phyloP scores from a whole-genome alignment of 192 early-diverging fungal species.

The Coemansia sp. region DNA sequence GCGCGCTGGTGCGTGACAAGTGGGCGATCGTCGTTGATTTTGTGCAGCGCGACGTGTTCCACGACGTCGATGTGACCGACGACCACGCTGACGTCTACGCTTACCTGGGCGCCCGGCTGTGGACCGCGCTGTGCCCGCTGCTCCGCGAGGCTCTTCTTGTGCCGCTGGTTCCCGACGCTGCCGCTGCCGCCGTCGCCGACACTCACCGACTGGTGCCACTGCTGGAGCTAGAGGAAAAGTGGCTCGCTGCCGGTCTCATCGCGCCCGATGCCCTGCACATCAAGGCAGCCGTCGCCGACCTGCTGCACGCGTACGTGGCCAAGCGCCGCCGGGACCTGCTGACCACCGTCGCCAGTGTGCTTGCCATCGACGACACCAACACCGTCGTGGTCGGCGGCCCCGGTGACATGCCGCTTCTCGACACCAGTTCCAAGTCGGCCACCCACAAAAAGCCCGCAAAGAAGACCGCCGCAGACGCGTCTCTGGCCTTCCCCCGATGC shows the following conservation, averaged over 20 bases:
- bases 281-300: constrained; percentile 19
- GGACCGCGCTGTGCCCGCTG: constrained; percentile 27
- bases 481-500: constrained; percentile 32
- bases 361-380: constrained; percentile 42
- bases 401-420: constrained; percentile 18
- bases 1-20: constrained; percentile 29
- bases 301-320: constrained; percentile 35
- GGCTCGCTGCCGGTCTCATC: constrained; percentile 34
- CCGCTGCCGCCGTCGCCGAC: constrained; percentile 25
- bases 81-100: constrained; percentile 36
- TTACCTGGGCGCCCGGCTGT: constrained; percentile 33
- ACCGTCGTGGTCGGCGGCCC: constrained; percentile 39
- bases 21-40: constrained; percentile 38
- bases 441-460: constrained; percentile 15
- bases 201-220: constrained; percentile 31
- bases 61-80: constrained; percentile 35
- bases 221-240: constrained; percentile 37
- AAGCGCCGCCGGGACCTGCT: constrained; percentile 43
- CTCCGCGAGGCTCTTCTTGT: constrained; percentile 22
- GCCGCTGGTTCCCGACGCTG: constrained; percentile 26
- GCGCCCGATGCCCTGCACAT: constrained; percentile 17
- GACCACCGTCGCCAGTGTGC: constrained; percentile 25
- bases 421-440: constrained; percentile 6
- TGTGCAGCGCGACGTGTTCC: constrained; percentile 42
- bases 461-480: constrained; percentile 13